These are phyloP conservation scores for Tylopilus sp. DNA, from an alignment of 1,284 basidiomycete species.

Conservation along the genomic window DNA sequence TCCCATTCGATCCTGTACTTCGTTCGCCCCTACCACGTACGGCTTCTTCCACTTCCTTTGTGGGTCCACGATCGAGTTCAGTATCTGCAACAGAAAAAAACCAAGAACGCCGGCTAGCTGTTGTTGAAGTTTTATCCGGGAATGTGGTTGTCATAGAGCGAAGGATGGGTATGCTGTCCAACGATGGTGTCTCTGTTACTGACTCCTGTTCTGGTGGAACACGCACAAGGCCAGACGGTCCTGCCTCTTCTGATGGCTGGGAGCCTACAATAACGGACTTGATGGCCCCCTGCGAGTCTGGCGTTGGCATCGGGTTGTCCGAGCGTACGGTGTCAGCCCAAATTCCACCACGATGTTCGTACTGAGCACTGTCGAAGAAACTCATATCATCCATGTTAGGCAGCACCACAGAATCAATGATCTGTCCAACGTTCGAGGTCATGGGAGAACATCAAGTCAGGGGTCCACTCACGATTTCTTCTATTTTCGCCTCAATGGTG, in stretches of 20 bases:
- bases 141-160: slow-evolving; percentile 11
- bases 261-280: background rate
- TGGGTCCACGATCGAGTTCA: slow-evolving; percentile 24
- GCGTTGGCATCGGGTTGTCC: slow-evolving; percentile 31
- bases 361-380: slow-evolving; percentile 81
- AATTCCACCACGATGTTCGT: slow-evolving; percentile 80
- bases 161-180: slow-evolving; percentile 17
- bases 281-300: slow-evolving; percentile 6
- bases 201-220: slow-evolving; percentile 35
- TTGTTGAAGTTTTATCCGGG: slow-evolving; percentile 15
- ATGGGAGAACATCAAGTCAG: background rate
- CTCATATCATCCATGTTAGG: slow-evolving; percentile 98
- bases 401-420: slow-evolving; percentile 88
- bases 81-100: slow-evolving; percentile 30
- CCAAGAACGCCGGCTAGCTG: slow-evolving; percentile 40
- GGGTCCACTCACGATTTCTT: slow-evolving; percentile 73
- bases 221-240: slow-evolving; percentile 23
- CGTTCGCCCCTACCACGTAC: slow-evolving; percentile 18
- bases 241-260: slow-evolving; percentile 20
- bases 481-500: slow-evolving; percentile 84
- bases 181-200: slow-evolving; percentile 7
- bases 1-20: slow-evolving; percentile 3
- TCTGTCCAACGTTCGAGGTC: slow-evolving; percentile 43
- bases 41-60: slow-evolving; percentile 27
- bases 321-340: slow-evolving; percentile 75